Evolutionary conservation across 2,329 filamentous ascomycete genomes (phyloP), one percentile per base, ranked within the genome.

Genomic region (Claviceps capensis): DNA sequence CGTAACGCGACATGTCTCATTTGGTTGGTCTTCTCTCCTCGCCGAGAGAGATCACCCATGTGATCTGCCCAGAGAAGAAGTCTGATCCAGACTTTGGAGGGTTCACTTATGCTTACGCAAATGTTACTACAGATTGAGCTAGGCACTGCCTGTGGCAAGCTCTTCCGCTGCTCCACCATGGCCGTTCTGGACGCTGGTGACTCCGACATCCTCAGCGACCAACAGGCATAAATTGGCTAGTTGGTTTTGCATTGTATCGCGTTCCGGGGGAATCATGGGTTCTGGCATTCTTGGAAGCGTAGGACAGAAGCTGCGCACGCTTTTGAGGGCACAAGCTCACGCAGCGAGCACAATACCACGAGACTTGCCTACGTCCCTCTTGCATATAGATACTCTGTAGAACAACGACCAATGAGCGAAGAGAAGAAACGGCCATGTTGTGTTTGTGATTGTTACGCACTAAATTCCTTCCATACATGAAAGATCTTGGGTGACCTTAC

Each of bases 121-220:
- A 58, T 68, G 55, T 63, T 47, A 22, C 53, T 54, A 72, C 72
- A 97, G 90, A 96, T 97, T 70, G 93, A 97, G 79, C 82, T 98
- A 62, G 93, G 93, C 68, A 97, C 90, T 69, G 90, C 89, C 64
- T 96, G 90, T 78, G 93, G 93, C 80, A 97, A 97, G 81, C 86
- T 98, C 70, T 98, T 95, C 86, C 83, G 89, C 65, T 95, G 88
- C 83, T 91, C 88, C 62, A 95, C 90, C 74, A 94, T 98, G 86
- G 85, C 90, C 65, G 86, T 97, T 69, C 78, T 97, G 62, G 93
- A 98, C 75, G 89, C 90, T 70, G 93, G 91, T 83, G 86, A 97
- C 83, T 95, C 88, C 63, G 93, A 98, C 75, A 98, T 98, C 74
- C 82, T 98, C 65, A 84, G 77, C 74, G 83, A 88, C 73, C 82